A percentile compares a stretch with the other conserved stretches of the same genome.
Evolutionary conservation across 2,329 filamentous ascomycete genomes (phyloP).

Genomic region (Lizonia empirigonia): DNA sequence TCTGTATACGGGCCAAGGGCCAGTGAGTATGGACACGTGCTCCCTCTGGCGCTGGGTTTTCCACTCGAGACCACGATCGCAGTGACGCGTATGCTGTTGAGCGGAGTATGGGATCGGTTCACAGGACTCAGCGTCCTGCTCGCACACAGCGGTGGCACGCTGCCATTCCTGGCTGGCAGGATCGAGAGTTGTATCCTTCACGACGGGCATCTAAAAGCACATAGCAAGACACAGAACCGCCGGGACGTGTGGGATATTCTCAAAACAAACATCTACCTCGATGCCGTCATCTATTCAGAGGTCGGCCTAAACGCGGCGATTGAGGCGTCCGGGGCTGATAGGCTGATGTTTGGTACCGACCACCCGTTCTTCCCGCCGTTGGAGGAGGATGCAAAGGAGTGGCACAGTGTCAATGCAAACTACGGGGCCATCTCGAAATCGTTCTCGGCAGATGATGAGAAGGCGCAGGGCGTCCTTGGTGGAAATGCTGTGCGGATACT

Average conservation of each 20-base stretch:
- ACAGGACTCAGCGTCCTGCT: constrained; percentile 73
- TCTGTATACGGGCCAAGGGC: constrained; percentile 78
- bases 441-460: constrained; percentile 53
- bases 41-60: constrained; percentile 84
- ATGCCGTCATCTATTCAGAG: constrained; percentile 83
- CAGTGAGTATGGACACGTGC: constrained; percentile 81
- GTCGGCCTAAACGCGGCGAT: constrained; percentile 74
- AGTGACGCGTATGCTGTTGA: constrained; percentile 83
- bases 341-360: constrained; percentile 79
- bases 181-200: constrained; percentile 88
- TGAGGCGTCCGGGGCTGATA: constrained; percentile 68
- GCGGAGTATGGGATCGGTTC: constrained; percentile 81
- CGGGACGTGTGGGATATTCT: constrained; percentile 67
- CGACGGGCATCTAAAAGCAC: constrained; percentile 73
- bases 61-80: constrained; percentile 93
- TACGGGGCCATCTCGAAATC: constrained; percentile 61
- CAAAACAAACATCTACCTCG: constrained; percentile 80
- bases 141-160: constrained; percentile 85
- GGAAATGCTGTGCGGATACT: constrained; percentile 64
- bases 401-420: constrained; percentile 71
- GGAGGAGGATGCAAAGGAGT: constrained; percentile 65
- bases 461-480: constrained; percentile 62
- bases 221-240: constrained; percentile 64
- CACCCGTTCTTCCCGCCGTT: constrained; percentile 86
- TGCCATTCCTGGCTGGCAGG: constrained; percentile 85